Percentiles rank a stretch among this genome's conserved stretches.
Conservation (phyloP, 306 rosid species). For the Inga oerstediana region DNA sequence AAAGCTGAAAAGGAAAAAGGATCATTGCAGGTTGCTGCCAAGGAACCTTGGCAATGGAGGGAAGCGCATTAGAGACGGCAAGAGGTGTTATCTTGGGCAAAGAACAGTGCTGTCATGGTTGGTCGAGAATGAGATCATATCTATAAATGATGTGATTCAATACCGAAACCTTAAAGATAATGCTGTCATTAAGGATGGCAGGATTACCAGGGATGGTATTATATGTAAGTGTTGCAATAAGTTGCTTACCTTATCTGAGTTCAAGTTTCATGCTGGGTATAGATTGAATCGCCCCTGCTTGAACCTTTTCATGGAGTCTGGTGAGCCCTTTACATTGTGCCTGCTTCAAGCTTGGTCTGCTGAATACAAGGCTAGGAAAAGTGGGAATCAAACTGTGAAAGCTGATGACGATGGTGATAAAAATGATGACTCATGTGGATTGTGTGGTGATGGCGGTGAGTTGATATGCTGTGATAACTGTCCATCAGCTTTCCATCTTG, state of each 20-base stretch:
- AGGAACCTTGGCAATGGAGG: conserved; percentile 73
- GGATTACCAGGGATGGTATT: conserved; percentile 78
- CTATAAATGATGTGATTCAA: conserved; percentile 72
- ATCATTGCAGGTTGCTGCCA: conserved; percentile 74
- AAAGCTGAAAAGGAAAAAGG: conserved; percentile 65
- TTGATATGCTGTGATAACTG: conserved; percentile 94
- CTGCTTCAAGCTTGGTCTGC: conserved; percentile 99
- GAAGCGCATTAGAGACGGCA: conserved; percentile 69
- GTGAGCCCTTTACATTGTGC: conserved; percentile 84
- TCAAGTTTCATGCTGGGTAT: conserved; percentile 87
- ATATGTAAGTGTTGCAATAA: conserved; percentile 78
- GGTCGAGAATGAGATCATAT: conserved; percentile 73
- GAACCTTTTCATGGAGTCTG: conserved; percentile 91
- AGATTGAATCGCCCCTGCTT: conserved; percentile 78
- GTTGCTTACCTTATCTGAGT: conserved; percentile 68
- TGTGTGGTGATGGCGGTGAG: conserved; percentile 97
- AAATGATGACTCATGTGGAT: conserved; percentile 95
- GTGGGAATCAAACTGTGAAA: conserved; percentile 52
- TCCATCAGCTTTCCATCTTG: conserved; percentile 89
- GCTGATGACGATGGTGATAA: conserved; percentile 65
- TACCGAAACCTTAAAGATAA: conserved; percentile 70
- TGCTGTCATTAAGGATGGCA: conserved; percentile 74
- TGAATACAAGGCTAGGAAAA: conserved; percentile 82
- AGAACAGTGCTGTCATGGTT: conserved; percentile 90
- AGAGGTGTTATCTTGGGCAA: conserved; percentile 57